These are phyloP conservation scores for Quillaja saponaria DNA, from an alignment of 306 rosid species.

Conservation along the genomic window DNA sequence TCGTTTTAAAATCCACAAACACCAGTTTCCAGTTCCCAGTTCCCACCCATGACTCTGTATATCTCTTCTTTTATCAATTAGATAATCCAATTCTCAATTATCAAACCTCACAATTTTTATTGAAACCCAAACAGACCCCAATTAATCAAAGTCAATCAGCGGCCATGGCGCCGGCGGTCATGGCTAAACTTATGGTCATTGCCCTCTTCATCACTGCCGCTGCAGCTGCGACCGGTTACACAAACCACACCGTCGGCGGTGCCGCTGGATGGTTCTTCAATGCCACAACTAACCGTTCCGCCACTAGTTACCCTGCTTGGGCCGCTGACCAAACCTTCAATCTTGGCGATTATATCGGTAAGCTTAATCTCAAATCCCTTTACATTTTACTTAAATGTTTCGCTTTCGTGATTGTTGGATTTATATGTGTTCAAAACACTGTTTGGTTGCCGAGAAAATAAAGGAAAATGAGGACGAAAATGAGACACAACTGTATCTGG, in stretches of 20 bases:
- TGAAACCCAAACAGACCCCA: background rate
- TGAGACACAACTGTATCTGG: too few species aligned
- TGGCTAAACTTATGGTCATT: slow-evolving; percentile 5
- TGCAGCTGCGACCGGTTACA: slow-evolving; percentile 41
- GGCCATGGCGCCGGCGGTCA: slow-evolving; percentile 40
- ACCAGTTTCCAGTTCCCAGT: too few species aligned
- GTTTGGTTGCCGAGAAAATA: slow-evolving; percentile 10
- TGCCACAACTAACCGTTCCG: slow-evolving; percentile 58
- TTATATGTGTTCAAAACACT: background rate
- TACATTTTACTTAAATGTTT: background rate
- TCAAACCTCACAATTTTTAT: too few species aligned
- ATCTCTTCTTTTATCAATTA: too few species aligned
- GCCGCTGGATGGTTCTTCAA: slow-evolving; percentile 78
- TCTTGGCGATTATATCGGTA: slow-evolving; percentile 87
- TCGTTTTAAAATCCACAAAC: too few species aligned
- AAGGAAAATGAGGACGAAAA: background rate
- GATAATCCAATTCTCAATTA: too few species aligned
- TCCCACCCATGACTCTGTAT: too few species aligned
- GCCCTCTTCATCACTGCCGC: slow-evolving; percentile 26
- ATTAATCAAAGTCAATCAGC: background rate
- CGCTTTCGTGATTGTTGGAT: background rate
- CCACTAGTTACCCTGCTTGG: slow-evolving; percentile 78
- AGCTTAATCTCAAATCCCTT: slow-evolving; percentile 27
- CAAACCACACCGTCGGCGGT: slow-evolving; percentile 82
- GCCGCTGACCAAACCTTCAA: slow-evolving; percentile 65